These are phyloP conservation scores for Talaromyces wortmannii DNA, from an alignment of 495 filamentous ascomycete species.

Conservation along the genomic window DNA sequence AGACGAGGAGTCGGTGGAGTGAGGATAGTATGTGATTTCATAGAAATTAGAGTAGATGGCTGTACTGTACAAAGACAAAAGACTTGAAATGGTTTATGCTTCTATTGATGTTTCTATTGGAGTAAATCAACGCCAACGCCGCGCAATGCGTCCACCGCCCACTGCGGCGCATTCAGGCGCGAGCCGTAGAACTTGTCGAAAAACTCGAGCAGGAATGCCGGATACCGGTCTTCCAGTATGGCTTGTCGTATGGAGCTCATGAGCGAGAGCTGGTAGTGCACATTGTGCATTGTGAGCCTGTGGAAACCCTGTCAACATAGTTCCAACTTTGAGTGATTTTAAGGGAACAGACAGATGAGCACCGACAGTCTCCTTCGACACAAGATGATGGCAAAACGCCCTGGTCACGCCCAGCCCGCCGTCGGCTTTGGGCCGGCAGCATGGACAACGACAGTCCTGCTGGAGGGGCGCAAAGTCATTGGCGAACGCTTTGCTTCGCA, in stretches of 20 bases:
- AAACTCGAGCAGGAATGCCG: slow-evolving; percentile 69
- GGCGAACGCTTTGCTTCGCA: slow-evolving; percentile 68
- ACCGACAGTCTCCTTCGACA: slow-evolving; percentile 90
- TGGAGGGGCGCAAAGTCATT: slow-evolving; percentile 80
- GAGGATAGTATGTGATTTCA: slow-evolving; percentile 77
- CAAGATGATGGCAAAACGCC: slow-evolving; percentile 86
- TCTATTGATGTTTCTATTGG: background rate
- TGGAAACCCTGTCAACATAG: background rate
- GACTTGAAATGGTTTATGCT: background rate
- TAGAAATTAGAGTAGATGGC: too few species aligned
- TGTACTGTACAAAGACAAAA: background rate
- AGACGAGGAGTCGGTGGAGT: slow-evolving; percentile 58
- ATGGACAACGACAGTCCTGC: slow-evolving; percentile 68
- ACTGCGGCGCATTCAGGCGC: slow-evolving; percentile 61
- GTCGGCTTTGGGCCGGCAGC: slow-evolving; percentile 60
- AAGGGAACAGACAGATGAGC: slow-evolving; percentile 63
- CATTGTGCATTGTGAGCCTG: slow-evolving; percentile 88
- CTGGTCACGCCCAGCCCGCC: slow-evolving; percentile 80
- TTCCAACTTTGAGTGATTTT: background rate
- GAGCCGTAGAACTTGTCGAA: slow-evolving; percentile 70
- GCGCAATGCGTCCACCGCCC: slow-evolving; percentile 78
- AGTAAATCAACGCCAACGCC: slow-evolving; percentile 82
- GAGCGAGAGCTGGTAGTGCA: slow-evolving; percentile 77
- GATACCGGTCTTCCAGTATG: slow-evolving; percentile 77
- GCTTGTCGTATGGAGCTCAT: slow-evolving; percentile 71